Conservation (phyloP, 345 rosid species). For the Arabis hirsuta region DNA sequence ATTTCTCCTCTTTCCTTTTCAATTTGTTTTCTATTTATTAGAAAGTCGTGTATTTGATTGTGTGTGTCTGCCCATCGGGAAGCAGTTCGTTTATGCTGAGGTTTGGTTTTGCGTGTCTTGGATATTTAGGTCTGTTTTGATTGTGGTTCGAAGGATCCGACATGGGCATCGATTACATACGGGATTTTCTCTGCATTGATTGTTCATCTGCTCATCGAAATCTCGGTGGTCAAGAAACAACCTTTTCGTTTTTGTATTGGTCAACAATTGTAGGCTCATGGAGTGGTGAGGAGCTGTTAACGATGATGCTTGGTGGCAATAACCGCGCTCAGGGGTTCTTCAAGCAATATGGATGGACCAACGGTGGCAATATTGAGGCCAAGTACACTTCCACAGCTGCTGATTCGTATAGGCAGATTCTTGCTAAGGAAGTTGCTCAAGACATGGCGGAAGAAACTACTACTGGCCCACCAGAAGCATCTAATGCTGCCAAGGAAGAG, state of each 20-base stretch:
- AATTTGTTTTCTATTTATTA: not conserved
- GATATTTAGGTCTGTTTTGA: conserved; percentile 77
- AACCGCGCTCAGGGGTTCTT: conserved; percentile 86
- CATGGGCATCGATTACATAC: conserved; percentile 87
- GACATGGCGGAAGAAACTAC: conserved; percentile 60
- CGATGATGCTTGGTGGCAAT: conserved; percentile 79
- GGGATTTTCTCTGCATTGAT: conserved; percentile 90
- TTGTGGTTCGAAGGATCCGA: conserved; percentile 85
- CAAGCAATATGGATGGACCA: conserved; percentile 91
- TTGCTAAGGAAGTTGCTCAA: conserved; percentile 57
- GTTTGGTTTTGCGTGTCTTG: no score
- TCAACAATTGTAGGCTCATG: conserved; percentile 86
- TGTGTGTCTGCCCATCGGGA: no score
- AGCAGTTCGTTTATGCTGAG: no score
- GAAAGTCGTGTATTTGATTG: no score
- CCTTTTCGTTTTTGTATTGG: conserved; percentile 43
- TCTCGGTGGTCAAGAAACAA: conserved; percentile 53
- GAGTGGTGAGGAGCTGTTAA: conserved; percentile 73
- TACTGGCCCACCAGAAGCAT: conserved; percentile 44
- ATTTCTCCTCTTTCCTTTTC: no score
- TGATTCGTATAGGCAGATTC: conserved; percentile 70
- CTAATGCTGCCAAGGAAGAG: conserved; percentile 55
- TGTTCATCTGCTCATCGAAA: conserved; percentile 82
- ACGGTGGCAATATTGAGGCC: conserved; percentile 77
- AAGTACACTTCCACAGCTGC: conserved; percentile 92